Percentiles rank a stretch among this genome's conserved stretches.
Evolutionary conservation across 106 monocot species (phyloP).

Genomic region (Narthecium ossifragum): DNA sequence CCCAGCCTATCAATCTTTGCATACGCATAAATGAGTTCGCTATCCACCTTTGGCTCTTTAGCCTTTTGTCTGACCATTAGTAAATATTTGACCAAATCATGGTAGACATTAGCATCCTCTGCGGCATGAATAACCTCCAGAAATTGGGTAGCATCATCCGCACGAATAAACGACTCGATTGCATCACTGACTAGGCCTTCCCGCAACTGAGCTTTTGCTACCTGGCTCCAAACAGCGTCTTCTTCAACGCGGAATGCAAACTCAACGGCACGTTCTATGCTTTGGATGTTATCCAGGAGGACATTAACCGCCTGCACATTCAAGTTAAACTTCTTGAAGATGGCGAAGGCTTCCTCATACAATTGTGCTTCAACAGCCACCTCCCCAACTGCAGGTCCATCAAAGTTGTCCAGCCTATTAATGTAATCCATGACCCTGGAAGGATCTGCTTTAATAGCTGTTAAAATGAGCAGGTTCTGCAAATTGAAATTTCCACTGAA

Average conservation of each 20-base stretch:
- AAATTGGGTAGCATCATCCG: constrained; percentile 92
- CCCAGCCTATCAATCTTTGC: constrained; percentile 89
- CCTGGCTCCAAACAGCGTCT: constrained; percentile 98
- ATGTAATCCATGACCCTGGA: constrained; percentile 98
- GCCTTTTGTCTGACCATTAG: constrained; percentile 93
- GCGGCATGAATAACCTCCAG: constrained; percentile 86
- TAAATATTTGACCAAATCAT: constrained; percentile 87
- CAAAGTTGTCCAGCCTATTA: constrained; percentile 96
- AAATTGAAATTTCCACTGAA: constrained; percentile 98
- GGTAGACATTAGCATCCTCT: constrained; percentile 80
- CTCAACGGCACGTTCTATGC: constrained; percentile 90
- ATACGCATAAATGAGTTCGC: constrained; percentile 95
- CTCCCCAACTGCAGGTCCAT: constrained; percentile 97
- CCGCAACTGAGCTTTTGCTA: constrained; percentile 86
- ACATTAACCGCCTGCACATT: constrained; percentile 96
- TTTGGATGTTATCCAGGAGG: constrained; percentile 77
- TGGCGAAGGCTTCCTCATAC: constrained; percentile 97
- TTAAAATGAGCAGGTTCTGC: constrained; percentile 90
- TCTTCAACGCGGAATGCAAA: constrained; percentile 98
- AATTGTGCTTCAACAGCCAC: constrained; percentile 94
- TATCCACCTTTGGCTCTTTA: constrained; percentile 89
- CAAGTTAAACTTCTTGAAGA: constrained; percentile 96
- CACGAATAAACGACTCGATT: constrained; percentile 97
- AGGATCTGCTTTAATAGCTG: constrained; percentile 93
- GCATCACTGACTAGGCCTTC: constrained; percentile 96